A percentile compares a stretch with the other conserved stretches of the same genome.
These are phyloP conservation scores for Neonectria faginata DNA, from an alignment of 2,329 filamentous ascomycete species.

Conservation along the genomic window DNA sequence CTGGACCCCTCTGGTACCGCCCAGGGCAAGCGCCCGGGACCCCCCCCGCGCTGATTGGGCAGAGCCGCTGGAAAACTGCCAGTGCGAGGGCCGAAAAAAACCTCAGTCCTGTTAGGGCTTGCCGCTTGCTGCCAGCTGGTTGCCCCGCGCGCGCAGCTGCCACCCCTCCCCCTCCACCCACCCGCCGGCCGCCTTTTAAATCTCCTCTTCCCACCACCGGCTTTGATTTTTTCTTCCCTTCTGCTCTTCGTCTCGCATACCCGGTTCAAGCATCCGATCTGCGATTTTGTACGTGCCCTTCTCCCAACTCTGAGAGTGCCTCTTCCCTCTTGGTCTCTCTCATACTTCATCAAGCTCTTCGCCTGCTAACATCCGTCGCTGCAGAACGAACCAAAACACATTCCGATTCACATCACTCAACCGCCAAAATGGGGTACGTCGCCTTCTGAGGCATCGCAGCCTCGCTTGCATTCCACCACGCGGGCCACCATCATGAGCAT, in stretches of 20 bases:
- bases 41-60: constrained; percentile 36
- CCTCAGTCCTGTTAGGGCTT: constrained; percentile 52
- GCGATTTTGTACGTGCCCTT: constrained; percentile 53
- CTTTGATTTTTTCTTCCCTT: constrained; percentile 53
- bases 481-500: background rate
- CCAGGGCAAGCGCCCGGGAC: constrained; percentile 14
- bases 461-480: background rate
- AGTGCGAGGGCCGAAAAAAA: constrained; percentile 41
- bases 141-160: constrained; percentile 52
- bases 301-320: constrained; percentile 18
- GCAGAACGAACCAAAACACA: constrained; percentile 43
- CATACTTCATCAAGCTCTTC: constrained; percentile 14
- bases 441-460: background rate
- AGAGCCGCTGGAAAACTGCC: constrained; percentile 22
- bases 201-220: constrained; percentile 53
- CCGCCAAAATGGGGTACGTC: constrained; percentile 52
- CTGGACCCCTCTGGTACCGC: constrained; percentile 28
- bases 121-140: constrained; percentile 40
- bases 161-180: constrained; percentile 46
- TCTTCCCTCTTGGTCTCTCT: constrained; percentile 15
- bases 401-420: constrained; percentile 40
- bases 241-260: constrained; percentile 58
- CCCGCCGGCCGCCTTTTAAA: constrained; percentile 53
- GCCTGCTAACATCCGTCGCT: constrained; percentile 35
- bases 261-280: constrained; percentile 59